These are phyloP conservation scores for Fusarium liriodendri DNA, from an alignment of 2,329 filamentous ascomycete species.

Conservation along the genomic window DNA sequence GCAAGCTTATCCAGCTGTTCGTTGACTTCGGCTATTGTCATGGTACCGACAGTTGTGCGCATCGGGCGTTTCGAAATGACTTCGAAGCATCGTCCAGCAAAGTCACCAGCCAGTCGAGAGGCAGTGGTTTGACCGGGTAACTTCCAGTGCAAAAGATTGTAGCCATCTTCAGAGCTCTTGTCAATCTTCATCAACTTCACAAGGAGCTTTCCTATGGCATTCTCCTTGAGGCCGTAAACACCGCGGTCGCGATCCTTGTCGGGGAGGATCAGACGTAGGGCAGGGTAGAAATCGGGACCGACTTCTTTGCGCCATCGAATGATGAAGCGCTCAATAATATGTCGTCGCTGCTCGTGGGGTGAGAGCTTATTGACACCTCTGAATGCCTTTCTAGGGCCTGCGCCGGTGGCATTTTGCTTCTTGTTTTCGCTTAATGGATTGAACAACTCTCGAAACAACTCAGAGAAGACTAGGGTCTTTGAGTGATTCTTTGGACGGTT, in stretches of 20 bases:
- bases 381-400: slow-evolving; percentile 68
- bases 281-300: slow-evolving; percentile 92
- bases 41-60: slow-evolving; percentile 76
- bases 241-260: slow-evolving; percentile 92
- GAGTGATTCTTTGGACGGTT: slow-evolving; percentile 84
- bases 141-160: slow-evolving; percentile 91
- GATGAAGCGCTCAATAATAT: slow-evolving; percentile 89
- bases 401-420: slow-evolving; percentile 74
- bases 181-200: slow-evolving; percentile 94
- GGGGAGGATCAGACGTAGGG: slow-evolving; percentile 88
- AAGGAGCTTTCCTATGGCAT: slow-evolving; percentile 87
- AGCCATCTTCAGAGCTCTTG: slow-evolving; percentile 88
- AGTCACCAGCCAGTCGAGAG: slow-evolving; percentile 83
- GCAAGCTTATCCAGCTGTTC: slow-evolving; percentile 83
- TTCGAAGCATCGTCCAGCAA: slow-evolving; percentile 89
- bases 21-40: slow-evolving; percentile 93
- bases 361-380: slow-evolving; percentile 69
- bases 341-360: slow-evolving; percentile 81
- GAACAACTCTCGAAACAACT: slow-evolving; percentile 82
- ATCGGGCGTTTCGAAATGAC: slow-evolving; percentile 87
- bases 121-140: slow-evolving; percentile 76
- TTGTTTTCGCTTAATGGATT: slow-evolving; percentile 83
- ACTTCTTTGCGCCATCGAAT: slow-evolving; percentile 87
- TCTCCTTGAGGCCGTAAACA: slow-evolving; percentile 96
- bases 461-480: slow-evolving; percentile 84